Conservation (phyloP, 345 rosid species). For the Dipteronia sinensis region DNA sequence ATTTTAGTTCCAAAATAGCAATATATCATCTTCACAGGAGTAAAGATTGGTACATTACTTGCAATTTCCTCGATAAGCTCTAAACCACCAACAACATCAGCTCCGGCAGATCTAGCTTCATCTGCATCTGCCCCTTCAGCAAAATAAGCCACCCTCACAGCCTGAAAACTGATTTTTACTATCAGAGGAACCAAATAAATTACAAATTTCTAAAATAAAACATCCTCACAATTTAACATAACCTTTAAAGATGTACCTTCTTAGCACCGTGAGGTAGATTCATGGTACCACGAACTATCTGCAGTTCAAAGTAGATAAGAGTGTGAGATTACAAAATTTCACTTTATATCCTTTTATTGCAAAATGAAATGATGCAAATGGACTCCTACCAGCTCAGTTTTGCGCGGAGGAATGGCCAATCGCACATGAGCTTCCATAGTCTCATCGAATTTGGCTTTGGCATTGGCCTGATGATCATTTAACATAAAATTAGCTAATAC, state of each 20-base stretch:
- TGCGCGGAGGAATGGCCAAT: conserved; percentile 69
- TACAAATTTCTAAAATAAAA: neutral
- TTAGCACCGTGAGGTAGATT: conserved; percentile 84
- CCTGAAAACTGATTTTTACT: conserved; percentile 48
- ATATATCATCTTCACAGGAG: neutral
- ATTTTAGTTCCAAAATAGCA: neutral
- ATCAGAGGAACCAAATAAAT: neutral
- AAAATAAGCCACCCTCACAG: conserved; percentile 82
- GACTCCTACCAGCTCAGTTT: conserved; percentile 72
- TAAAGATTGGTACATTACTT: conserved; percentile 43
- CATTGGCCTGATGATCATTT: conserved; percentile 64
- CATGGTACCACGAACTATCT: conserved; percentile 94
- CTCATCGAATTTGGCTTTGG: conserved; percentile 73
- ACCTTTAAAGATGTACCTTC: conserved; percentile 54
- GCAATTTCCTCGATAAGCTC: conserved; percentile 85
- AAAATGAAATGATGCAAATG: neutral
- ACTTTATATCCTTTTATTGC: too few species aligned
- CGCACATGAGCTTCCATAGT: conserved; percentile 90
- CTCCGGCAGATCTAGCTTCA: conserved; percentile 96
- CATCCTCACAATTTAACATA: neutral
- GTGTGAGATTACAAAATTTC: neutral
- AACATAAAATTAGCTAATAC: conserved; percentile 15
- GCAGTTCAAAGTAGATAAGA: conserved; percentile 28
- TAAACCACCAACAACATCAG: conserved; percentile 89
- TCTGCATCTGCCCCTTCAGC: conserved; percentile 96